Percentiles rank a stretch among this genome's conserved stretches.
Conservation (phyloP, 768 basidiomycete species). For the Xerocomellus amylosporus region DNA sequence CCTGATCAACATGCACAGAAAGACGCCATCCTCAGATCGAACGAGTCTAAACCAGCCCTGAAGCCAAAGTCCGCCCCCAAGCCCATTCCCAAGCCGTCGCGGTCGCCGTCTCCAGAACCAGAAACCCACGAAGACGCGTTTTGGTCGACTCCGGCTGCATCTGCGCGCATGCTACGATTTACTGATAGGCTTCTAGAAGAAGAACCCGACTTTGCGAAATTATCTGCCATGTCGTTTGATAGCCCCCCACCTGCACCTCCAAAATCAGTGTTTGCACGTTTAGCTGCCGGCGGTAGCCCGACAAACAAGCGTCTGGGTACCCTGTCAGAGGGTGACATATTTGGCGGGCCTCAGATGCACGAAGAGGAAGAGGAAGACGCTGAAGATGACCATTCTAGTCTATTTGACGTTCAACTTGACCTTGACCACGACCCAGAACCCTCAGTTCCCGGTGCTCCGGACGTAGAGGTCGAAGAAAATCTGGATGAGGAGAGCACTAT, state of each 20-base stretch:
- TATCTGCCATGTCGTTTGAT: slow-evolving; percentile 45
- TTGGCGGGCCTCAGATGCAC: slow-evolving; percentile 2
- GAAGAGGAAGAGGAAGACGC: neutral
- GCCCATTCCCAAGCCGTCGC: slow-evolving; percentile 9
- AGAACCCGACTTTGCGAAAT: slow-evolving; percentile 53
- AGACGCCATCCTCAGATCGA: slow-evolving; percentile 26
- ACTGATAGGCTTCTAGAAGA: slow-evolving; percentile 64
- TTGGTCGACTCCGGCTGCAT: slow-evolving; percentile 58
- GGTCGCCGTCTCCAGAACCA: slow-evolving; percentile 22
- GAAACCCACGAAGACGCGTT: slow-evolving; percentile 54
- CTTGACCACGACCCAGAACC: neutral
- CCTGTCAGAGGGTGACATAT: slow-evolving; percentile 5
- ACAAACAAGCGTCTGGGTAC: slow-evolving; percentile 4
- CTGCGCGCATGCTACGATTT: slow-evolving; percentile 59
- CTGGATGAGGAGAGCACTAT: slow-evolving; percentile 32
- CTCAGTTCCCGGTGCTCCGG: neutral
- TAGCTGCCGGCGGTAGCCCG: slow-evolving; percentile 13
- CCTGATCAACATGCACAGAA: slow-evolving; percentile 20
- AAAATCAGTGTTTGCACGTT: slow-evolving; percentile 28
- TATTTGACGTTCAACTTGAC: slow-evolving; percentile 10
- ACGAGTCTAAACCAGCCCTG: slow-evolving; percentile 9
- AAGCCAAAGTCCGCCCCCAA: slow-evolving; percentile 14
- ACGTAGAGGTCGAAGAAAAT: slow-evolving; percentile 11
- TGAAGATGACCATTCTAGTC: slow-evolving; percentile 15
- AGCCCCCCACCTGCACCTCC: slow-evolving; percentile 40